Conservation (phyloP, 179 eudicot genomes). For the Monotropa hypopitys region DNA sequence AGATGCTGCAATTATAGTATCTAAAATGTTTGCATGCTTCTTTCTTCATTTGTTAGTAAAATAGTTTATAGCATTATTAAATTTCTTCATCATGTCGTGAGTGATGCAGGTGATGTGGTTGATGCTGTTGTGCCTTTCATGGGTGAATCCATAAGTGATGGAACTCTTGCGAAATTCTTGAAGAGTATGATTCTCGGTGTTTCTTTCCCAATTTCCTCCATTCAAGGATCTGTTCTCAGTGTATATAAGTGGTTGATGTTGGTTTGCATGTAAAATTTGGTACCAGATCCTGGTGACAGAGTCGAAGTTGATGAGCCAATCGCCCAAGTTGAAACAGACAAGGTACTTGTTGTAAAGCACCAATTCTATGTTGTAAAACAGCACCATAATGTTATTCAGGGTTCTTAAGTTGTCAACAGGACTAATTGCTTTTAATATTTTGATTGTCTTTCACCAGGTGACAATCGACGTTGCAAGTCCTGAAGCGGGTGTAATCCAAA, state of each 20-base stretch:
- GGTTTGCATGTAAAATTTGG: conserved; percentile 6
- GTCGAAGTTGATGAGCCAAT: conserved; percentile 89
- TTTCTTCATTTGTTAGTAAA: neutral
- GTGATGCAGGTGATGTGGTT: conserved; percentile 55
- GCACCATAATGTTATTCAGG: neutral
- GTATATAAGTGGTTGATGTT: neutral
- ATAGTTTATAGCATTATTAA: neutral
- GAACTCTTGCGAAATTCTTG: conserved; percentile 79
- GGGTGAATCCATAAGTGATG: conserved; percentile 98
- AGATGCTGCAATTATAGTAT: too few species aligned
- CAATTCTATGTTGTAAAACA: neutral
- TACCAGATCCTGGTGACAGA: conserved; percentile 72
- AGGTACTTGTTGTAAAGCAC: conserved; percentile 27
- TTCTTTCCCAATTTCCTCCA: neutral
- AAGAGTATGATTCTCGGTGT: conserved; percentile 47
- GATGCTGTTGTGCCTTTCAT: conserved; percentile 95
- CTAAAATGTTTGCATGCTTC: neutral
- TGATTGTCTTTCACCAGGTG: conserved; percentile 35
- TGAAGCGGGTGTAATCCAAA: conserved; percentile 77
- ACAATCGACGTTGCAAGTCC: conserved; percentile 96
- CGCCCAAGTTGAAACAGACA: conserved; percentile 86
- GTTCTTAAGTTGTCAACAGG: neutral
- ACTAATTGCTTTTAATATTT: neutral
- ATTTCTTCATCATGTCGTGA: neutral
- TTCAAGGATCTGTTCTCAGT: neutral